A percentile compares a stretch with the other conserved stretches of the same genome.
These are phyloP conservation scores for Calonectria fujianensis DNA, from an alignment of 2,329 filamentous ascomycete genomes.

Conservation along the genomic window DNA sequence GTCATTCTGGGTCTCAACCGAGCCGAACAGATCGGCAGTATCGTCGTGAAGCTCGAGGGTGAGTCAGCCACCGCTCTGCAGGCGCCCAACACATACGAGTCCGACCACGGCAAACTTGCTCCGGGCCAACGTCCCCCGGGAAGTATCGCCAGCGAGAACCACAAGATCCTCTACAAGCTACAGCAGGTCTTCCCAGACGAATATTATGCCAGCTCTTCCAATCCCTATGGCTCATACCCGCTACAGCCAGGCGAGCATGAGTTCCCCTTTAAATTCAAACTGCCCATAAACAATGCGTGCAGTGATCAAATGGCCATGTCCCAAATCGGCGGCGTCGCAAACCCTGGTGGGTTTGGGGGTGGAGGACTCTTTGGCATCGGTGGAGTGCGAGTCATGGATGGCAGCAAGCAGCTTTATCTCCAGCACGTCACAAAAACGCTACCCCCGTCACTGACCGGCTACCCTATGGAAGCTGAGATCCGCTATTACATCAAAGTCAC, in stretches of 20 bases:
- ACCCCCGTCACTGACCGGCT: constrained; percentile 91
- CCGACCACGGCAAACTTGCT: constrained; percentile 60
- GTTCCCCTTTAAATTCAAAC: constrained; percentile 87
- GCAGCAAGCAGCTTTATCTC: constrained; percentile 77
- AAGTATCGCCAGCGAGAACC: constrained; percentile 73
- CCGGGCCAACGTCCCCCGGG: constrained; percentile 61
- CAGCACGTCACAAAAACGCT: constrained; percentile 89
- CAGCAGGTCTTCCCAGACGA: constrained; percentile 82
- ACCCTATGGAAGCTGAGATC: constrained; percentile 91
- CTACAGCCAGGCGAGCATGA: constrained; percentile 82
- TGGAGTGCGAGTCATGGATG: constrained; percentile 77
- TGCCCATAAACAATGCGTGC: constrained; percentile 86
- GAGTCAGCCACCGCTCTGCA: constrained; percentile 81
- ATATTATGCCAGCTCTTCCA: constrained; percentile 63
- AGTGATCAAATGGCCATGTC: constrained; percentile 72
- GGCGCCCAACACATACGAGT: constrained; percentile 67
- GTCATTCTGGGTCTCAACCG: constrained; percentile 76
- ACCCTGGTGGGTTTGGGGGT: constrained; percentile 70
- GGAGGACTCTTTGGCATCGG: constrained; percentile 69
- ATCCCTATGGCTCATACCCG: constrained; percentile 70
- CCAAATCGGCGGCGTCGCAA: constrained; percentile 71
- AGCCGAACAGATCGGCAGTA: constrained; percentile 81
- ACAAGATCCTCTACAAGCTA: constrained; percentile 85
- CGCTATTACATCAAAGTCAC: constrained; percentile 98
- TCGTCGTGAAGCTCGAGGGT: constrained; percentile 89